Conservation (phyloP, 106 monocot species). For the Agapanthus africanus region DNA sequence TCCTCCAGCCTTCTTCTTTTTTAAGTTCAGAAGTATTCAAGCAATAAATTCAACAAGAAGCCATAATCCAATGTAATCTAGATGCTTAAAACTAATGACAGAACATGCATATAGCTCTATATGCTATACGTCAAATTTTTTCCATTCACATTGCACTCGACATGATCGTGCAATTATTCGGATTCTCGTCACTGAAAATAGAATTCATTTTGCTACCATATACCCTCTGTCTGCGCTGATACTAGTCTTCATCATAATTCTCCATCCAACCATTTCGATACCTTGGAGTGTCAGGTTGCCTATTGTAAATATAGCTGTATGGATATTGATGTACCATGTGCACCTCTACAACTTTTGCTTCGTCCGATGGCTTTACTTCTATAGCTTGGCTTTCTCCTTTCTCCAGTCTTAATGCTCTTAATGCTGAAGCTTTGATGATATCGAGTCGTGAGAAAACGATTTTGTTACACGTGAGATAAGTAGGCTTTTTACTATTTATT, state of each 20-base stretch:
- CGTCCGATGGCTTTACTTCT: slow-evolving; percentile 19
- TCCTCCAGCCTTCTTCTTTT: too few species aligned
- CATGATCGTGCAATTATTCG: slow-evolving; percentile 52
- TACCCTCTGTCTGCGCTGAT: slow-evolving; percentile 7
- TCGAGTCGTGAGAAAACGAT: too few species aligned
- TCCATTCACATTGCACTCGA: slow-evolving; percentile 8
- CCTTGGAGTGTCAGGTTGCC: slow-evolving; percentile 3
- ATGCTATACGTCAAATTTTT: too few species aligned
- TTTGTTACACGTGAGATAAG: too few species aligned
- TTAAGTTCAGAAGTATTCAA: too few species aligned
- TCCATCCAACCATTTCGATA: slow-evolving; percentile 12
- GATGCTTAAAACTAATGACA: too few species aligned
- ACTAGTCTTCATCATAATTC: not conserved
- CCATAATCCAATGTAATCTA: too few species aligned
- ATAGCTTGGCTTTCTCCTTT: not conserved
- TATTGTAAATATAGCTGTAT: not conserved
- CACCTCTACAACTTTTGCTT: slow-evolving; percentile 16
- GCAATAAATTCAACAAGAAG: too few species aligned
- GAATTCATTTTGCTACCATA: slow-evolving; percentile 32
- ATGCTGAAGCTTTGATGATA: too few species aligned
- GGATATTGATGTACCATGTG: slow-evolving; percentile 59
- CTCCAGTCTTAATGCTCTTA: too few species aligned
- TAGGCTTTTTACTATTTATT: too few species aligned
- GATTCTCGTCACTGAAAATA: slow-evolving; percentile 76
- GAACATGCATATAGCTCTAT: too few species aligned